Base-by-base conservation (phyloP, 805 yeast genomes). In the Ogataea henricii region DNA sequence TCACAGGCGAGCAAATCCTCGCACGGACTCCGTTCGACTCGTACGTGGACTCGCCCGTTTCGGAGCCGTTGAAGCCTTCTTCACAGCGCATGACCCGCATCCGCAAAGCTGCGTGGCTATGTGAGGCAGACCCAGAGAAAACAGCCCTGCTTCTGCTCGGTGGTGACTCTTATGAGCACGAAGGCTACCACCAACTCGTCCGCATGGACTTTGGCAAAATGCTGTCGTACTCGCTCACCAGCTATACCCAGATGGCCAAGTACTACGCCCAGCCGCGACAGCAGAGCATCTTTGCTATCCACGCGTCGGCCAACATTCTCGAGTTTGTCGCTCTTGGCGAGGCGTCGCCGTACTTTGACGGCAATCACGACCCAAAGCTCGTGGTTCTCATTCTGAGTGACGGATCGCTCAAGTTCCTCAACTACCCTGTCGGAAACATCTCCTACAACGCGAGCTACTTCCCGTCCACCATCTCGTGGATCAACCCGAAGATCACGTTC, bases 381-480 rank as follows among this genome's bases (percentile, higher is more conserved):
- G 63, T 89, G 2, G 64, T 90, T 4, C 70, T 86, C 4, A 61
- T 83, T 3, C 65, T 85, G 18, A 80, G 77, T 37, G 73, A 81
- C 47, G 92, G 94, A 3, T 82, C 86, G 16, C 59, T 89, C 30
- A 82, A 83, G 57, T 72, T 86, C 20, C 54, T 86, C 52, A 67
- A 77, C 34, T 83, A 76, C 52, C 85, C 89, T 1, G 65, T 71
- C 6, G 89, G 87, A 0, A 64, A 66, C 7, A 59, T 75, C 16
- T 73, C 79, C 2, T 74, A 76, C 27, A 75, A 73, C 16, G 79
- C 89, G 0, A 66, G 81, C 1, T 60, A 80, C n/a, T 77, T 94
- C 41, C 97, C 99, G 3, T 86, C 95, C 9, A 79, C 90, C 1
- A 59, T 94, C 21, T 78, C 89, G 4, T 83, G 92, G 85, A 69